Evolutionary conservation across 2,329 filamentous ascomycete species (phyloP).

Genomic region (Talaromyces marneffei): DNA sequence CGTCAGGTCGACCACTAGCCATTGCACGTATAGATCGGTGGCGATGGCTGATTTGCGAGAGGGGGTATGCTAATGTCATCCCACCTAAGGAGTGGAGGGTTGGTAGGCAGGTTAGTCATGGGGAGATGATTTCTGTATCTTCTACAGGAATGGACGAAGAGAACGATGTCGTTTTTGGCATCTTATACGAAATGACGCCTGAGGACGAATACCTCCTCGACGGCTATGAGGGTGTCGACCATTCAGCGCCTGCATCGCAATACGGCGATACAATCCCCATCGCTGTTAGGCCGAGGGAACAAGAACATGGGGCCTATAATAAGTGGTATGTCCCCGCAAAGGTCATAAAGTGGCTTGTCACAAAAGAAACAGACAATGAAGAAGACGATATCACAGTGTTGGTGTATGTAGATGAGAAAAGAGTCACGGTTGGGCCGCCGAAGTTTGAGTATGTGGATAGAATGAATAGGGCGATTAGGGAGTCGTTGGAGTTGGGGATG

Average conservation of each 20-base stretch:
- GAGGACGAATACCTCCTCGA: slow-evolving; percentile 31
- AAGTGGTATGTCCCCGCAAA: slow-evolving; percentile 33
- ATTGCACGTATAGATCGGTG: slow-evolving; percentile 35
- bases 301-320: slow-evolving; percentile 32
- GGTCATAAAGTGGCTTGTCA: slow-evolving; percentile 29
- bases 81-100: slow-evolving; percentile 23
- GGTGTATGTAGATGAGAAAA: slow-evolving; percentile 40
- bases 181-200: slow-evolving; percentile 37
- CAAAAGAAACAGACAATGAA: slow-evolving; percentile 4
- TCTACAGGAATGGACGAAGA: slow-evolving; percentile 6
- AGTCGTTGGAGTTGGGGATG: slow-evolving; percentile 33
- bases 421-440: slow-evolving; percentile 28
- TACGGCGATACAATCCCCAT: slow-evolving; percentile 12
- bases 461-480: slow-evolving; percentile 40
- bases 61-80: slow-evolving; percentile 40
- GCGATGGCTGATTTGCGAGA: slow-evolving; percentile 39
- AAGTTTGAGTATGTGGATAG: slow-evolving; percentile 36
- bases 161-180: slow-evolving; percentile 31
- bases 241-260: slow-evolving; percentile 13
- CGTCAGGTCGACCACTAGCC: slow-evolving; percentile 33
- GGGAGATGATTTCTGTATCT: slow-evolving; percentile 20
- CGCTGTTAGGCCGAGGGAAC: slow-evolving; percentile 25
- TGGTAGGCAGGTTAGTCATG: slow-evolving; percentile 18
- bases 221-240: slow-evolving; percentile 35
- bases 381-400: slow-evolving; percentile 23